A percentile compares a stretch with the other conserved stretches of the same genome.
Conservation (phyloP, 2,329 filamentous ascomycete species). For the Pyrenochaeta sp. region DNA sequence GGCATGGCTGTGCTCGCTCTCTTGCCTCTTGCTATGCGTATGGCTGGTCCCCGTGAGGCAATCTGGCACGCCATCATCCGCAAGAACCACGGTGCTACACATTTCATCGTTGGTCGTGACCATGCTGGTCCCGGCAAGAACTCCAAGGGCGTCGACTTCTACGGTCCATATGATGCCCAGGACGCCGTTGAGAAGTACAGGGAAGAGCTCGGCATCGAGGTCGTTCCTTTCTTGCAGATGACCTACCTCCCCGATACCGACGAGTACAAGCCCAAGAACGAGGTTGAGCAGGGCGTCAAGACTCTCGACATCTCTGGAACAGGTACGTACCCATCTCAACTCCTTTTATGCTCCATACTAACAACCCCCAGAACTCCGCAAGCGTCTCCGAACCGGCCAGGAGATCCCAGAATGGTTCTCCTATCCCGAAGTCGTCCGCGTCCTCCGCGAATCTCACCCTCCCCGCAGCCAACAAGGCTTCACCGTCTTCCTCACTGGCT, state of each 20-base stretch:
- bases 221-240: slow-evolving; percentile 99
- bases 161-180: slow-evolving; percentile 97
- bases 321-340: slow-evolving; percentile 32
- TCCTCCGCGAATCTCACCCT: slow-evolving; percentile 95
- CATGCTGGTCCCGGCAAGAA: slow-evolving; percentile 98
- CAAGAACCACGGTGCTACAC: slow-evolving; percentile 98
- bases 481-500: slow-evolving; percentile 97
- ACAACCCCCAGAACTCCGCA: slow-evolving; percentile 82
- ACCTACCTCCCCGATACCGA: slow-evolving; percentile 97
- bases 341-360: too few relatives aligned
- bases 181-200: slow-evolving; percentile 95
- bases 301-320: slow-evolving; percentile 68
- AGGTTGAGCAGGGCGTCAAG: slow-evolving; percentile 82
- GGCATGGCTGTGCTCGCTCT: slow-evolving; percentile 98
- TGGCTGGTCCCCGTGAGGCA: slow-evolving; percentile 97
- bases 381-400: slow-evolving; percentile 86
- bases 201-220: slow-evolving; percentile 96
- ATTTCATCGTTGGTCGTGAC: slow-evolving; percentile 99
- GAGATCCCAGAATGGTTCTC: slow-evolving; percentile 99
- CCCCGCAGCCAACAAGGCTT: slow-evolving; percentile 92
- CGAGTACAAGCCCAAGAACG: slow-evolving; percentile 92
- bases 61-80: slow-evolving; percentile 99
- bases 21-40: slow-evolving; percentile 95
- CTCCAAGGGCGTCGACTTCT: slow-evolving; percentile 95
- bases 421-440: slow-evolving; percentile 96